A percentile compares a stretch with the other conserved stretches of the same genome.
Conservation (phyloP, 2,329 filamentous ascomycete species). For the Pestalotiopsis sp. region DNA sequence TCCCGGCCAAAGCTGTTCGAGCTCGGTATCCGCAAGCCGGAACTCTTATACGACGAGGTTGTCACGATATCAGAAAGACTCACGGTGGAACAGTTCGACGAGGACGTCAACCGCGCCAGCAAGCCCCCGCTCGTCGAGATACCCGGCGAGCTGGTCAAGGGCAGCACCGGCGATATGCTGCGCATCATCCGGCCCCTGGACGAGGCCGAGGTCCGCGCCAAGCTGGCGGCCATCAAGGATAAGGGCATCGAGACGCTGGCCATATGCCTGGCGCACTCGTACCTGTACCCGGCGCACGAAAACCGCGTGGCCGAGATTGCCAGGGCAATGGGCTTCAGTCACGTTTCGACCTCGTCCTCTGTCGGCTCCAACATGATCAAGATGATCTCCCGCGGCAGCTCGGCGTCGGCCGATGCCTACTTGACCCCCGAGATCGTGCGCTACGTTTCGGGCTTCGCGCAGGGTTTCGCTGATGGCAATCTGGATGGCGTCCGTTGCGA, state of each 20-base stretch:
- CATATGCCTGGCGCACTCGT: conserved; percentile 6
- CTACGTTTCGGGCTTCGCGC: conserved; percentile 56
- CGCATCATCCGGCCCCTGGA: conserved; percentile 30
- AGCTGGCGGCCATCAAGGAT: not conserved
- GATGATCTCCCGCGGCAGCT: conserved; percentile 70
- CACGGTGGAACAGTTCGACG: conserved; percentile 12
- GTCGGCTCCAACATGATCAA: conserved; percentile 65
- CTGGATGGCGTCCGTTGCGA: conserved; percentile 73
- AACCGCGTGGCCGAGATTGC: conserved; percentile 38
- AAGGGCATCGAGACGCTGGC: conserved; percentile 4
- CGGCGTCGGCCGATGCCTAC: conserved; percentile 75
- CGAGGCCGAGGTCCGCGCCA: not conserved
- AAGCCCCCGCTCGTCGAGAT: conserved; percentile 19
- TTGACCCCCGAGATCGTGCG: conserved; percentile 75
- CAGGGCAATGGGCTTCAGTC: conserved; percentile 42
- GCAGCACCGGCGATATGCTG: conserved; percentile 8
- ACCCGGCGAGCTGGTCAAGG: conserved; percentile 18
- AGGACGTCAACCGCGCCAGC: conserved; percentile 13
- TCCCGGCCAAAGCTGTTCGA: conserved; percentile 9
- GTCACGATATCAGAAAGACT: conserved; percentile 7
- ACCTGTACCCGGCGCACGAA: conserved; percentile 55
- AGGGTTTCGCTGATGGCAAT: conserved; percentile 27
- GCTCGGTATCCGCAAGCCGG: conserved; percentile 2
- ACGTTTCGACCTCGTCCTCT: conserved; percentile 1
- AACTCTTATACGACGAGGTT: conserved; percentile 7